These are phyloP conservation scores for Pilobolus umbonatus DNA, from an alignment of 192 early-diverging fungal species.

Conservation along the genomic window DNA sequence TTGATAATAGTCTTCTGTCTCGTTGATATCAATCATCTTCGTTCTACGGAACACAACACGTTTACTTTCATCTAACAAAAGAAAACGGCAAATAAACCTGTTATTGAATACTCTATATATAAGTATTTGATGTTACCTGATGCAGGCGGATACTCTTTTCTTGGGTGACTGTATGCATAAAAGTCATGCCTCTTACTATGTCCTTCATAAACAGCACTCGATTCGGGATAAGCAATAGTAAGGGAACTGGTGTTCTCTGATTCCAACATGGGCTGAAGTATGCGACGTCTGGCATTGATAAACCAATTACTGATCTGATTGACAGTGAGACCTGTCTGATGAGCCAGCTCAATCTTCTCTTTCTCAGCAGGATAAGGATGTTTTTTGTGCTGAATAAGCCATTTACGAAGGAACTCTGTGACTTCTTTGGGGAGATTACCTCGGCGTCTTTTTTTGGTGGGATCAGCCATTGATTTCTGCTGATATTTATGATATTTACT, in stretches of 20 bases:
- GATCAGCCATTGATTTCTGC: slow-evolving; percentile 11
- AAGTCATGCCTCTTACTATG: slow-evolving; percentile 7
- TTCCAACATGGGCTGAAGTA: slow-evolving; percentile 46
- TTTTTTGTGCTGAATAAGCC: slow-evolving; percentile 49
- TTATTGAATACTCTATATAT: too few relatives aligned
- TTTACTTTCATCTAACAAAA: too few relatives aligned
- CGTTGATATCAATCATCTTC: too few relatives aligned
- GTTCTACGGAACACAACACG: too few relatives aligned
- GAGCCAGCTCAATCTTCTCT: slow-evolving; percentile 44
- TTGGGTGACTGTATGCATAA: too few relatives aligned
- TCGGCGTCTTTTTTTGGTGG: slow-evolving; percentile 28
- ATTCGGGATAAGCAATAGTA: slow-evolving; percentile 17
- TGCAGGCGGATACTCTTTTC: too few relatives aligned
- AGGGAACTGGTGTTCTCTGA: slow-evolving; percentile 19
- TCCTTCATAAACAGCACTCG: neutral
- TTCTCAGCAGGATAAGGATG: slow-evolving; percentile 57
- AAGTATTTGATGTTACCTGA: too few relatives aligned
- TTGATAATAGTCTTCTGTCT: too few relatives aligned
- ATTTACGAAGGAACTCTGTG: slow-evolving; percentile 43
- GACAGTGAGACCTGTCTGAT: slow-evolving; percentile 48
- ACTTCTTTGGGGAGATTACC: slow-evolving; percentile 44
- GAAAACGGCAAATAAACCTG: too few relatives aligned
- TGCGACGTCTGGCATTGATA: slow-evolving; percentile 56
- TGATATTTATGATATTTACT: slow-evolving; percentile 12
- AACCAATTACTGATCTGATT: slow-evolving; percentile 63